Evolutionary conservation across 2,329 filamentous ascomycete species (phyloP).

Genomic region (Aspergillus ochraceoroseus): DNA sequence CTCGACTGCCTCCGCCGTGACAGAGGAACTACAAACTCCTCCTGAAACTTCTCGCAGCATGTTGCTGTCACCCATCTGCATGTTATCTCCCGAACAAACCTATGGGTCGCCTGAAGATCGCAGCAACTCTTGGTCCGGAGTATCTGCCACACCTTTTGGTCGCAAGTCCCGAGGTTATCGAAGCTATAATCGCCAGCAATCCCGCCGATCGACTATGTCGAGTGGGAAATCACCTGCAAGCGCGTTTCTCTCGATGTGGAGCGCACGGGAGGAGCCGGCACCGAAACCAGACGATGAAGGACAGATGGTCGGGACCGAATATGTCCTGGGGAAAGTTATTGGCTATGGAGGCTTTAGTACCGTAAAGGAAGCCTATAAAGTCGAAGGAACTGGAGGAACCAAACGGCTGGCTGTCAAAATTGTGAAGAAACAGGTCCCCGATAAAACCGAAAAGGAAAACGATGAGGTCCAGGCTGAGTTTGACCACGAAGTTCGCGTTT

Average conservation of each 20-base stretch:
- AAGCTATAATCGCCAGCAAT: slow-evolving; percentile 33
- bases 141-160: slow-evolving; percentile 30
- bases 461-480: slow-evolving; percentile 63
- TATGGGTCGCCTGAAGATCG: slow-evolving; percentile 41
- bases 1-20: slow-evolving; percentile 41
- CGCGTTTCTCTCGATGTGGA: slow-evolving; percentile 55
- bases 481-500: slow-evolving; percentile 64
- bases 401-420: slow-evolving; percentile 60
- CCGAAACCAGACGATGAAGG: slow-evolving; percentile 61
- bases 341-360: slow-evolving; percentile 62
- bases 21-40: slow-evolving; percentile 41
- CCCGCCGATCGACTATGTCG: slow-evolving; percentile 47
- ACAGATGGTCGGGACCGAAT: slow-evolving; percentile 61
- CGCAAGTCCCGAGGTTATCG: slow-evolving; percentile 37
- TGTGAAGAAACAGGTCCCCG: slow-evolving; percentile 55
- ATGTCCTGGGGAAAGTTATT: slow-evolving; percentile 63
- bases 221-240: slow-evolving; percentile 56
- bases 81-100: slow-evolving; percentile 36
- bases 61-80: slow-evolving; percentile 37
- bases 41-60: slow-evolving; percentile 35
- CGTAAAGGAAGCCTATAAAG: slow-evolving; percentile 62
- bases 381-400: slow-evolving; percentile 53
- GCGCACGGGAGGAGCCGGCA: slow-evolving; percentile 37
- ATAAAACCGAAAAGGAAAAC: slow-evolving; percentile 57
- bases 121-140: slow-evolving; percentile 37